Evolutionary conservation across 2,329 filamentous ascomycete species (phyloP), one percentile per base, ranked within the genome.

Genomic region (Cercospora sojina): DNA sequence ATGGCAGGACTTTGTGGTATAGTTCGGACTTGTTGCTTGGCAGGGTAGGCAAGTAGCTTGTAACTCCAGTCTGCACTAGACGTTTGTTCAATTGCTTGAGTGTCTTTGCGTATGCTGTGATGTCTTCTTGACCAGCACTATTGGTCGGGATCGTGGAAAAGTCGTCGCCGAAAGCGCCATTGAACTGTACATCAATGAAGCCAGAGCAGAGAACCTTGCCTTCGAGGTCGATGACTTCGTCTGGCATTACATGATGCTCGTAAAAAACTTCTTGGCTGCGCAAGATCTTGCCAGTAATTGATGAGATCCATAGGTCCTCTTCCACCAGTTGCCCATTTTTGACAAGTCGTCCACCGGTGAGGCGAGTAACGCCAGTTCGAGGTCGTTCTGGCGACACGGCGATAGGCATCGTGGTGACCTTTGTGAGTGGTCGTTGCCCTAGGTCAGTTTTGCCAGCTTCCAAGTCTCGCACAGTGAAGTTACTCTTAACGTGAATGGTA

Each of bases 151-250:
- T 83, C 1, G 88, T 87, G 3, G 92, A 95, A 78, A 96, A 97
- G 81, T 97, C 94, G 83, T 97, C 96, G 64, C 93, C 93, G 74
- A 93, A 94, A 9, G 91, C 93, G 57, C 93, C 93, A 75, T 97
- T 97, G 72, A 97, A 88, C 79, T 97, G 93, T 61, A 90, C 90
- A 71, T 97, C 93, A 73, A 97, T 95, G 75, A 97, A 85, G 27
- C 93, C 93, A 0, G 93, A 92, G 0, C 91, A 88, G 20, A 97
- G 78, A 71, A 97, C 94, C 73, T 91, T 91, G 66, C 92, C 92
- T 60, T 88, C 87, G 1, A 97, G 87, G 74, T 97, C 88, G 72
- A 97, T 84, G 62, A 89, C 88, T 72, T 88, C 80, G 76, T 94
- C 91, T 1, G 93, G 91, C 2, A 89, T 82, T 62, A 85, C 81